Percentiles rank a stretch among this genome's conserved stretches.
phyloP scores from a whole-genome alignment of 2,329 filamentous ascomycete genomes.

The Arthroderma sp. region DNA sequence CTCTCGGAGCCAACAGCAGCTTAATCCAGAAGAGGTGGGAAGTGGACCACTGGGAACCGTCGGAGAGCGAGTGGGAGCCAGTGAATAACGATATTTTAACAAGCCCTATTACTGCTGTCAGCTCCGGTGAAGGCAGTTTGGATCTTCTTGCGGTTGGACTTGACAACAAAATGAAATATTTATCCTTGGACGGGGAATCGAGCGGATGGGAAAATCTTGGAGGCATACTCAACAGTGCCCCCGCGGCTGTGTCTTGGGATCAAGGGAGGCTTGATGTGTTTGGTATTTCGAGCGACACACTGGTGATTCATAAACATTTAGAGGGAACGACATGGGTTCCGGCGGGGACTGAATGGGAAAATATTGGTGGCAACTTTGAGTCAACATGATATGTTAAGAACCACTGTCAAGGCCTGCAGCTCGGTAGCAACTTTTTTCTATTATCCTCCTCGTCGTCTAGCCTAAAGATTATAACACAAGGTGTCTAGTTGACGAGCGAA shows the following conservation, averaged over 20 bases:
- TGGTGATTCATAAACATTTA: background rate
- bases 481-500: too few species aligned
- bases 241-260: background rate
- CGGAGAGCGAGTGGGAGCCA: background rate
- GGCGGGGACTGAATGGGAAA: background rate
- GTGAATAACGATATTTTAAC: background rate
- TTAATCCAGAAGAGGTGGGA: background rate
- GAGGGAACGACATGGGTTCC: background rate
- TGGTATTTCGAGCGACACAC: background rate
- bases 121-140: background rate
- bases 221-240: background rate
- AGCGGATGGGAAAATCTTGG: background rate
- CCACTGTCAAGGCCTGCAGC: too few species aligned
- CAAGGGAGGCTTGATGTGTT: background rate
- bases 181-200: background rate
- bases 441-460: too few species aligned
- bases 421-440: too few species aligned
- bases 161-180: background rate
- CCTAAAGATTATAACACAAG: too few species aligned
- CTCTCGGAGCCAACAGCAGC: background rate
- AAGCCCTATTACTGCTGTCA: background rate
- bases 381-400: background rate
- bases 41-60: background rate
- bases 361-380: background rate
- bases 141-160: background rate